Conservation (phyloP, 306 rosid genomes). For the Prunus mira region DNA sequence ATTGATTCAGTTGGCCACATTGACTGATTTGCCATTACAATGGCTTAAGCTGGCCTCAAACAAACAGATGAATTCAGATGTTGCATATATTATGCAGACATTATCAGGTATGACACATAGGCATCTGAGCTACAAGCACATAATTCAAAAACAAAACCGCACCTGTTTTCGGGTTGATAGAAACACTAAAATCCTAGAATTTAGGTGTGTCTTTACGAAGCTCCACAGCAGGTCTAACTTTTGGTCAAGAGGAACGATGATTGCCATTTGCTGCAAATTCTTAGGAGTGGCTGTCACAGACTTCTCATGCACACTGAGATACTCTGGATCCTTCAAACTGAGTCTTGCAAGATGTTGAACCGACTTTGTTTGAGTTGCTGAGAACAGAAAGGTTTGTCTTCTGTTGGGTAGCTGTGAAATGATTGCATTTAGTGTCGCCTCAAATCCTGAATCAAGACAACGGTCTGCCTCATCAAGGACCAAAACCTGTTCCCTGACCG, state of each 20-base stretch:
- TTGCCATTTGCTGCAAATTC: conserved; percentile 70
- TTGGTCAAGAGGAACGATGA: conserved; percentile 68
- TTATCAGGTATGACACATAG: neutral
- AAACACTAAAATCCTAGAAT: conserved; percentile 72
- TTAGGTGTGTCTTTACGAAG: conserved; percentile 84
- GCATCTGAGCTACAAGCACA: neutral
- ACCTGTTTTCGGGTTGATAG: conserved; percentile 92
- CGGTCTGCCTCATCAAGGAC: conserved; percentile 98
- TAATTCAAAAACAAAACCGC: neutral
- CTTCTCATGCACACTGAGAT: conserved; percentile 85
- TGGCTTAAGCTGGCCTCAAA: neutral
- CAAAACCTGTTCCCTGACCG: conserved; percentile 63
- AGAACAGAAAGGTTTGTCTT: conserved; percentile 88
- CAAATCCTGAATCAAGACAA: conserved; percentile 78
- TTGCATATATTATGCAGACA: neutral
- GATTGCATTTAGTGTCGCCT: conserved; percentile 71
- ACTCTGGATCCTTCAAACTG: conserved; percentile 97
- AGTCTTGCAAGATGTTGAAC: conserved; percentile 90
- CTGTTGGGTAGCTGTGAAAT: conserved; percentile 80
- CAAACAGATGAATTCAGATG: neutral
- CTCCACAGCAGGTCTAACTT: conserved; percentile 91
- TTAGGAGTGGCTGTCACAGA: conserved; percentile 81
- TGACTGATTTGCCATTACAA: neutral
- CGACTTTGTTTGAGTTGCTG: conserved; percentile 89
- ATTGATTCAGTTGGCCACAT: neutral